These are phyloP conservation scores for Leishmania major DNA, from an alignment of 208 protist species.

Conservation along the genomic window DNA sequence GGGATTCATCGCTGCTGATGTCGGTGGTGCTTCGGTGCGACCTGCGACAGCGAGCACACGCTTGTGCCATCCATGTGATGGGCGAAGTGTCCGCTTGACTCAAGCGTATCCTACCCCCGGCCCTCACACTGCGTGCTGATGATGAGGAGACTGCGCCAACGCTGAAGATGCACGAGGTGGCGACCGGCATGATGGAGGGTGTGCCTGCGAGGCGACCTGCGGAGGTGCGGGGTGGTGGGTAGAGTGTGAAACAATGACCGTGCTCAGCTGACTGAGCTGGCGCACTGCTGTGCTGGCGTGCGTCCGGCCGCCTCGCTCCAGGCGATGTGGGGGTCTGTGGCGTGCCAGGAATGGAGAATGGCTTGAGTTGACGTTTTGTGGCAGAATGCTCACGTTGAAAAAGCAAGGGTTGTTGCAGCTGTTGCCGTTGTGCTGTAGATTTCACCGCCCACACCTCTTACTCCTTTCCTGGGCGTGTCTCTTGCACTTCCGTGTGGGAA, in stretches of 20 bases:
- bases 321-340: too few relatives aligned
- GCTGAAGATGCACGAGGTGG: not conserved
- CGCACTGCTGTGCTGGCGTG: not conserved
- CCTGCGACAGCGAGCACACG: too few relatives aligned
- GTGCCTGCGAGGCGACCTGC: not conserved
- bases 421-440: not conserved
- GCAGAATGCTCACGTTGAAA: not conserved
- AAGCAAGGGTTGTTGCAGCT: not conserved
- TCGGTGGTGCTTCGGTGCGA: not conserved
- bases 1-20: not conserved
- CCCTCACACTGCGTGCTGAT: not conserved
- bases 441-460: not conserved
- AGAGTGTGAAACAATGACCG: not conserved
- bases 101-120: not conserved
- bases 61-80: too few relatives aligned
- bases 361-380: not conserved
- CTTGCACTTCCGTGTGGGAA: not conserved
- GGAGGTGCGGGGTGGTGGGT: too few relatives aligned
- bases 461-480: not conserved
- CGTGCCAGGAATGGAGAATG: not conserved
- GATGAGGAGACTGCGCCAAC: not conserved
- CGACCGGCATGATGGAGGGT: not conserved
- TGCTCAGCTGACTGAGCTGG: not conserved
- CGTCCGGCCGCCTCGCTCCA: not conserved
- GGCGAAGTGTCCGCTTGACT: not conserved